These are phyloP conservation scores for Mycosarcoma maydis DNA, from an alignment of 1,284 basidiomycete genomes.

Conservation along the genomic window DNA sequence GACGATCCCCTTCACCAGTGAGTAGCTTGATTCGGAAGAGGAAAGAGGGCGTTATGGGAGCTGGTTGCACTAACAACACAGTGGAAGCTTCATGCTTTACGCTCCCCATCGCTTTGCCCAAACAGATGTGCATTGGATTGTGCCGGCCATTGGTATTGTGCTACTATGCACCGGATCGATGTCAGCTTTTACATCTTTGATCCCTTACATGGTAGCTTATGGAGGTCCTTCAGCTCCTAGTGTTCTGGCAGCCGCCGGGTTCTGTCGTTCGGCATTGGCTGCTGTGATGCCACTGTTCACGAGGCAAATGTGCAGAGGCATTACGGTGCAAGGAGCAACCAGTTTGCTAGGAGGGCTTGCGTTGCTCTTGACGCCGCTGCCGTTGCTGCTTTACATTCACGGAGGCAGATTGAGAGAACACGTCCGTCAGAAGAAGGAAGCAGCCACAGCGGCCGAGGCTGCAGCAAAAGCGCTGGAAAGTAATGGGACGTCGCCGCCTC, in stretches of 20 bases:
- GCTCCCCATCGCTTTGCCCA: too few species aligned
- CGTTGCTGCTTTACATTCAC: constrained; percentile 33
- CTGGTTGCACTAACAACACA: too few species aligned
- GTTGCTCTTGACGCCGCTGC: constrained; percentile 37
- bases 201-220: constrained; percentile 39
- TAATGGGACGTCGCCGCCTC: background rate
- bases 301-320: constrained; percentile 27
- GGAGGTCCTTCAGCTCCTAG: constrained; percentile 38
- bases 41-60: too few species aligned
- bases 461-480: background rate
- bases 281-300: constrained; percentile 37
- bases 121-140: constrained; percentile 36
- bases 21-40: background rate
- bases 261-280: constrained; percentile 35
- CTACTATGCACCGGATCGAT: constrained; percentile 36
- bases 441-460: constrained; percentile 21
- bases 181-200: constrained; percentile 37
- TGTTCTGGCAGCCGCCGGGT: constrained; percentile 35
- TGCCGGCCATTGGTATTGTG: constrained; percentile 32
- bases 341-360: constrained; percentile 33
- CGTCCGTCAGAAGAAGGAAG: constrained; percentile 19
- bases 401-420: constrained; percentile 30
- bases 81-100: too few species aligned
- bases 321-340: constrained; percentile 35
- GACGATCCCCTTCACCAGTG: constrained; percentile 32